Base-by-base conservation (phyloP, 129 eudicot genomes). In the Lonicera japonica region DNA sequence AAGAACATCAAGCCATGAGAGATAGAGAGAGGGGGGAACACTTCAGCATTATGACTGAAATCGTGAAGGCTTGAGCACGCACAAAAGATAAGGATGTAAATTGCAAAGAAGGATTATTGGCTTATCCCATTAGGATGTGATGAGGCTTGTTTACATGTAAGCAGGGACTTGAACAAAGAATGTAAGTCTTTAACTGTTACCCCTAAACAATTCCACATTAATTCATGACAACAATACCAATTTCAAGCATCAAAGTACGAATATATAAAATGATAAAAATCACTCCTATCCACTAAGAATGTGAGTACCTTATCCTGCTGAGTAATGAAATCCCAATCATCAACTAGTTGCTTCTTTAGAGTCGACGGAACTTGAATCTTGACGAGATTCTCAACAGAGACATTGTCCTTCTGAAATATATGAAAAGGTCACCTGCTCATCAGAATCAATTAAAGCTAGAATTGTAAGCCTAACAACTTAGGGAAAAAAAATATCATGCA, bases 291-390 rank as follows among this genome's bases (percentile, higher is more conserved):
- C 53, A 25, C 62, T 21, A 12, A 55, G 19, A 36, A 22, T 16
- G 23, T 14, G 23, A 21, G 41, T 78, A 84, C 97, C 94, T 85
- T 92, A 73, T 88, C 91, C 59, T 92, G 88, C 73, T 78, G 89
- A 50, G 71, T 85, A 63, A 92, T 58, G 46, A 65, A 83, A 60
- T 92, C 99, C 95, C 96, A 87, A 77, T 92, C 99, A 74, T 88
- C 90, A 66, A 92, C 99, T 43, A 92, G 79, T 67, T 75, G 95
- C 77, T 88, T 92, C 82, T 79, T 92, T 60, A 92, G 51, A 69
- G 75, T 77, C 21, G 83, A 76, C 25, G 99, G 96, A 65, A 92
- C 83, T 70, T 85, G 99, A 64, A 92, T 82, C 85, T 88, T 92
- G 70, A 88, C 62, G 25, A 81, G 84, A 67, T 92, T 92, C 61